phyloP scores from a whole-genome alignment of 2,329 filamentous ascomycete genomes.

The Alternaria sp. region DNA sequence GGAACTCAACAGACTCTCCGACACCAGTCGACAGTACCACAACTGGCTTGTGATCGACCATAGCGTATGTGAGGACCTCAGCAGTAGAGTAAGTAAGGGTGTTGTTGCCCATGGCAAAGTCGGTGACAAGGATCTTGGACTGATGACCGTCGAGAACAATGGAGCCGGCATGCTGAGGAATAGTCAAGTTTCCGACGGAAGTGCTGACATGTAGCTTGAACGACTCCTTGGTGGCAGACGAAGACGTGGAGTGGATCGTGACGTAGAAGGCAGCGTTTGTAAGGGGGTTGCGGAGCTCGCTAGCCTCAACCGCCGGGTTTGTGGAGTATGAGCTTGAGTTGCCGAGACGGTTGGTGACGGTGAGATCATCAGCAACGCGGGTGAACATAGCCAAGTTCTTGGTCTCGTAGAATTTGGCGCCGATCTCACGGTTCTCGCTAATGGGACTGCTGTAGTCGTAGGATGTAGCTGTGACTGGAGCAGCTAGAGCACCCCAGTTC shows the following conservation, averaged over 20 bases:
- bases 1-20: constrained; percentile 52
- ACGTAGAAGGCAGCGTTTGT: constrained; percentile 67
- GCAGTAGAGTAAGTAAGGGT: constrained; percentile 62
- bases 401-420: constrained; percentile 68
- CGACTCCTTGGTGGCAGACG: constrained; percentile 57
- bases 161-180: constrained; percentile 58
- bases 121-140: constrained; percentile 67
- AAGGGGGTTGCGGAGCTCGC: constrained; percentile 65
- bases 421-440: constrained; percentile 63
- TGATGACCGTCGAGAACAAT: constrained; percentile 66
- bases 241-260: constrained; percentile 61
- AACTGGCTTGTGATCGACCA: constrained; percentile 46
- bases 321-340: constrained; percentile 60
- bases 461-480: constrained; percentile 64
- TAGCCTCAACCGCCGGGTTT: constrained; percentile 60
- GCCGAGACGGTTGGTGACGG: constrained; percentile 59
- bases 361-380: constrained; percentile 63
- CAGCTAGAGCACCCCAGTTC: constrained; percentile 66
- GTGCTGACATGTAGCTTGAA: constrained; percentile 65
- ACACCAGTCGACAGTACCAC: constrained; percentile 49
- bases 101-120: constrained; percentile 62
- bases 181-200: constrained; percentile 60
- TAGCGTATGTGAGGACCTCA: constrained; percentile 57
- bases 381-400: constrained; percentile 68
- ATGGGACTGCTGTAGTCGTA: constrained; percentile 71